Conservation (phyloP, 371 early-diverging fungal species). For the Apophysomyces ossiformis region DNA sequence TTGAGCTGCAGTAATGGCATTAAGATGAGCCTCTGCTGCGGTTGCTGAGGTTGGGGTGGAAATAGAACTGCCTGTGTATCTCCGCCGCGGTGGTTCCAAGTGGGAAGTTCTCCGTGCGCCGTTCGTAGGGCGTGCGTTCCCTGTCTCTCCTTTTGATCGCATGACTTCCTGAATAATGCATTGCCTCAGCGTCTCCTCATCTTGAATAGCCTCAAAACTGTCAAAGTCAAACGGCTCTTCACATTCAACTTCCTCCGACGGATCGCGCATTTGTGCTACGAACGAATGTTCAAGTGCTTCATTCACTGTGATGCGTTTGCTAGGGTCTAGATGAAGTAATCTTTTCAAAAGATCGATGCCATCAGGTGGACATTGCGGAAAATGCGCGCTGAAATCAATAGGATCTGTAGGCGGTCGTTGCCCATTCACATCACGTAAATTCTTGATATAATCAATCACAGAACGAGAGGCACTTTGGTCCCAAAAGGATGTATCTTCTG, state of each 20-base stretch:
- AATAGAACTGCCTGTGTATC: constrained; percentile 49
- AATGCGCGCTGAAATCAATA: constrained; percentile 46
- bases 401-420: constrained; percentile 49
- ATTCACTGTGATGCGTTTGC: constrained; percentile 77
- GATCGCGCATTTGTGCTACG: constrained; percentile 63
- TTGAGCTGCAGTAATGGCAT: constrained; percentile 41
- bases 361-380: constrained; percentile 59
- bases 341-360: constrained; percentile 78
- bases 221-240: constrained; percentile 44
- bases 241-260: constrained; percentile 48
- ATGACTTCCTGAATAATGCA: constrained; percentile 46
- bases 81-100: constrained; percentile 22
- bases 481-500: constrained; percentile 75
- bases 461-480: constrained; percentile 38
- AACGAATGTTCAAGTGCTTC: constrained; percentile 84
- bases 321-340: constrained; percentile 88
- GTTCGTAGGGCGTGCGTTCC: background rate
- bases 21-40: constrained; percentile 37
- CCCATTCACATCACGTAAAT: constrained; percentile 58
- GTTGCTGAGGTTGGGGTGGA: constrained; percentile 43
- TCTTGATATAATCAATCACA: constrained; percentile 45
- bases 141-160: constrained; percentile 19
- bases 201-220: constrained; percentile 47
- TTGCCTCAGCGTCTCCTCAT: constrained; percentile 40
- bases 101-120: constrained; percentile 4